Evolutionary conservation across 2,329 filamentous ascomycete species (phyloP).

Genomic region (Colletotrichum sp.): DNA sequence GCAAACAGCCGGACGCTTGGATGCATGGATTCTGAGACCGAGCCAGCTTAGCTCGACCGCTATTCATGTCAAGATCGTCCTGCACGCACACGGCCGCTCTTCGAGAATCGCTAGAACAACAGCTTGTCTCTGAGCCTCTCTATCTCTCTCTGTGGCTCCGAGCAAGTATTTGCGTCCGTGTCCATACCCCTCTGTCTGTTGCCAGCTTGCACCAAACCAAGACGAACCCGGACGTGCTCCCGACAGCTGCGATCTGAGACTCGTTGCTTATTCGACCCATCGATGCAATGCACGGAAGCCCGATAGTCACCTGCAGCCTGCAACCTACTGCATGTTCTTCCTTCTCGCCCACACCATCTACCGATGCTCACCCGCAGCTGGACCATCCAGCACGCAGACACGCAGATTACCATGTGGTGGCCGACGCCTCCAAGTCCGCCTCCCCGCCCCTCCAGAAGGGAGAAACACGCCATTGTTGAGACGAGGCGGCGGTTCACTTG

Average conservation of each 20-base stretch:
- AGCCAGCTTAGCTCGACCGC: conserved; percentile 3
- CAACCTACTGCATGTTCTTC: neutral
- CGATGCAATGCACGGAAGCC: neutral
- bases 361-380: neutral
- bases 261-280: neutral
- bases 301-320: neutral
- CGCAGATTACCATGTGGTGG: neutral
- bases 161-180: neutral
- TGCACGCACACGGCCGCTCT: neutral
- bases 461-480: conserved; percentile 10
- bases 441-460: neutral
- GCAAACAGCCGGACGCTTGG: neutral
- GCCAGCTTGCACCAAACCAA: neutral
- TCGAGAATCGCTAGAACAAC: conserved; percentile 17
- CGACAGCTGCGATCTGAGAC: neutral
- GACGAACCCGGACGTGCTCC: neutral
- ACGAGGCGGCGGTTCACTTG: neutral
- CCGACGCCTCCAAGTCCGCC: neutral
- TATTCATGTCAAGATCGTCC: conserved; percentile 5
- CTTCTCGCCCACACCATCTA: neutral
- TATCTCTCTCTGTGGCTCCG: neutral
- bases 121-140: neutral
- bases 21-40: conserved; percentile 6
- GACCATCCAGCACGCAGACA: neutral
- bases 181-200: neutral